These are phyloP conservation scores for Leishmania martiniquensis DNA, from an alignment of 208 protist genomes.

Conservation along the genomic window DNA sequence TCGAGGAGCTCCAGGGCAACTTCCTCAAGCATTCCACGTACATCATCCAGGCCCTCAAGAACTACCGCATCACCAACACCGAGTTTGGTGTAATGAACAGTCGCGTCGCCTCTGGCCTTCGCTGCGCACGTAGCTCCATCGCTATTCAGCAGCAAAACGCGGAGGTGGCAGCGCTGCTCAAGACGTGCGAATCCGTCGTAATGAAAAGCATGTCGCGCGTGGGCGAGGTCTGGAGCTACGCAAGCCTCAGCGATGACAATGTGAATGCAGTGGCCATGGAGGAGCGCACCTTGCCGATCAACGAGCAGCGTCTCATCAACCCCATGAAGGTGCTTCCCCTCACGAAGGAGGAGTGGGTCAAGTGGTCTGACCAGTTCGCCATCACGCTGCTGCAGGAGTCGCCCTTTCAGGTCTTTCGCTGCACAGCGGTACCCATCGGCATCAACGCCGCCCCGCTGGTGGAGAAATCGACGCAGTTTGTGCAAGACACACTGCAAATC, in stretches of 20 bases:
- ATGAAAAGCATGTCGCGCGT: constrained; percentile 52
- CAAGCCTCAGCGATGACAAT: constrained; percentile 50
- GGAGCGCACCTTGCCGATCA: constrained; percentile 60
- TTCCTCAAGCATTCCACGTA: constrained; percentile 82
- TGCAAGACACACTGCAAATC: constrained; percentile 61
- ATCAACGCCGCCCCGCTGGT: constrained; percentile 71
- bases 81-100: constrained; percentile 73
- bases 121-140: constrained; percentile 41
- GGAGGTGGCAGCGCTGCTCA: constrained; percentile 53
- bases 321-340: constrained; percentile 61
- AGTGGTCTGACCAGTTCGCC: constrained; percentile 76
- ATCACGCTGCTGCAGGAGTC: constrained; percentile 79
- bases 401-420: constrained; percentile 87
- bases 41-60: constrained; percentile 72
- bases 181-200: constrained; percentile 65
- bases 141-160: constrained; percentile 43
- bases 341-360: constrained; percentile 83
- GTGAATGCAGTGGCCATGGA: constrained; percentile 27
- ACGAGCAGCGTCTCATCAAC: constrained; percentile 60
- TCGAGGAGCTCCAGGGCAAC: constrained; percentile 65
- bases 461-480: constrained; percentile 68
- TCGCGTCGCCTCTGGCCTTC: constrained; percentile 44
- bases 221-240: constrained; percentile 65
- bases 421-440: constrained; percentile 63
- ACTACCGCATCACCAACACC: constrained; percentile 54